Base-by-base conservation (phyloP, 2,329 filamentous ascomycete genomes). In the Trichoderma atrobrunneum region DNA sequence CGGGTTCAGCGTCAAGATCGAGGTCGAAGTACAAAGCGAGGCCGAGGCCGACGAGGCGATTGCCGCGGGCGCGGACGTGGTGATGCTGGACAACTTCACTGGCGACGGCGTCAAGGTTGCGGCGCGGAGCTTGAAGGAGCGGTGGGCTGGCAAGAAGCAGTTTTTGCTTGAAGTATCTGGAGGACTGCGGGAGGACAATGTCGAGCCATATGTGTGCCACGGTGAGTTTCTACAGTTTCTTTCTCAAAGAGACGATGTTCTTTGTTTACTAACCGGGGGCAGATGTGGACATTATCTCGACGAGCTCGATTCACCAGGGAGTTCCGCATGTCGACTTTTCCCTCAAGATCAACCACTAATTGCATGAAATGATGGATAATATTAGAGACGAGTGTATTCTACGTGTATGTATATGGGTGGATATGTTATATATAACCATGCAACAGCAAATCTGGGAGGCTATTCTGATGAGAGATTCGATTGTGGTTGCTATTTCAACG, bases 51-150 rank as follows among this genome's bases (percentile, higher is more conserved):
- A 98, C 80, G 94, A 97, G 82, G 96, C 96, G 0, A 95, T 98
- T 77, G 89, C 85, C 3, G 95, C 95, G 0, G 96, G 96, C 1
- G 96, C 96, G 0, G 95, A 99, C 80, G 91, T 99, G 24, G 91
- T 99, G 74, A 99, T 99, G 96, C 84, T 99, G 73, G 96, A 99
- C 81, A 99, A 99, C 81, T 99, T 98, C 79, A 91, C 90, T 0
- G 90, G 92, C 1, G 91, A 93, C 1, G 93, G 91, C 0, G 91
- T 98, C 74, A 91, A 90, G 79, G 82, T 87, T 10, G 94, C 94
- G 1, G 93, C 95, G 16, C 87, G 83, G 79, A 90, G 87, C 76
- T 80, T 99, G 75, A 97, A 95, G 84, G 86, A 92, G 78, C 89
- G 90, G 76, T 98, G 94, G 93, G 88, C 87, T 72, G 92, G 91